phyloP scores from a whole-genome alignment of 345 rosid species.

The Dipteronia dyeriana region DNA sequence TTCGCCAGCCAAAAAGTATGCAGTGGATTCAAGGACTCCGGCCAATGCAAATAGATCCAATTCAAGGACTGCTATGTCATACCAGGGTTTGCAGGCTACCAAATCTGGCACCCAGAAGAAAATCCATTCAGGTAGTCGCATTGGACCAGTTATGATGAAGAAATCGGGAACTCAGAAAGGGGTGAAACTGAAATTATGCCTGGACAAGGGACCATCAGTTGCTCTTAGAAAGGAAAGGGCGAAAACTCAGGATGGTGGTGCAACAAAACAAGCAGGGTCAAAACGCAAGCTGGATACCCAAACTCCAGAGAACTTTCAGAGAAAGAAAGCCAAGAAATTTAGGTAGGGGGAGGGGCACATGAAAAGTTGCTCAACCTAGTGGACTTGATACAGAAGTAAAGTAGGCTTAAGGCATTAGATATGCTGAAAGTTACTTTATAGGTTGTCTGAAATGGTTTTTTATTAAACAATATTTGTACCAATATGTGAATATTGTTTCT shows the following conservation, averaged over 20 bases:
- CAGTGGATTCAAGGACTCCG: constrained; percentile 43
- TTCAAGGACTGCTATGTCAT: constrained; percentile 44
- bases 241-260: constrained; percentile 40
- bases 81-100: constrained; percentile 86
- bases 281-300: constrained; percentile 73
- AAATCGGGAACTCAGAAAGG: constrained; percentile 38
- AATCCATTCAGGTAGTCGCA: constrained; percentile 38
- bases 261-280: constrained; percentile 42
- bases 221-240: constrained; percentile 78
- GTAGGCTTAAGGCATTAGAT: background rate
- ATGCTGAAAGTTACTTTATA: background rate
- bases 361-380: background rate
- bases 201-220: constrained; percentile 76
- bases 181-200: constrained; percentile 37
- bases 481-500: background rate
- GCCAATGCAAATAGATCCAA: constrained; percentile 22
- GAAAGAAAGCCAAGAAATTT: constrained; percentile 54
- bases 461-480: background rate
- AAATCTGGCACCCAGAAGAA: constrained; percentile 63
- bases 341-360: constrained; percentile 21
- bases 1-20: constrained; percentile 50
- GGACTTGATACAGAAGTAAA: background rate
- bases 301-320: constrained; percentile 54
- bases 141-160: constrained; percentile 34
- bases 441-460: background rate